A percentile compares a stretch with the other conserved stretches of the same genome.
phyloP scores from a whole-genome alignment of 768 basidiomycete species.

The Rhodosporidiobolus sp. region DNA sequence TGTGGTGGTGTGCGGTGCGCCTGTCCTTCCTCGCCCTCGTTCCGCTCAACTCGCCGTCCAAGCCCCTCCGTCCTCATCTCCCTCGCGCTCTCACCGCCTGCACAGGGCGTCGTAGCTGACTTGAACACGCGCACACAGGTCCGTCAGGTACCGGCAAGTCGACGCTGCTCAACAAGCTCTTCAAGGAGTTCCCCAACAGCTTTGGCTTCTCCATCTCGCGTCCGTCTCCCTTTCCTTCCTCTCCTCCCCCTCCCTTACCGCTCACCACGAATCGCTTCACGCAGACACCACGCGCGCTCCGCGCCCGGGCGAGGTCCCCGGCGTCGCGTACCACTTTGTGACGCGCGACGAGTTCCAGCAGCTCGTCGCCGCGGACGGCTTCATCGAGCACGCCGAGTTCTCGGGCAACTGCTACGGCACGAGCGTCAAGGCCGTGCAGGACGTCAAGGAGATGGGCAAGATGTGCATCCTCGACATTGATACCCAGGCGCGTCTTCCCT shows the following conservation, averaged over 20 bases:
- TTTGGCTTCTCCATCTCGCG: slow-evolving; percentile 95
- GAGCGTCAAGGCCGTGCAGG: slow-evolving; percentile 69
- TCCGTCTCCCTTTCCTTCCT: slow-evolving; percentile 50
- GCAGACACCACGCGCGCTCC: slow-evolving; percentile 85
- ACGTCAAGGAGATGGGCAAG: slow-evolving; percentile 65
- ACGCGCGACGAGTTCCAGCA: slow-evolving; percentile 65
- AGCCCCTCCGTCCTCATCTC: background rate
- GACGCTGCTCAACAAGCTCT: slow-evolving; percentile 77
- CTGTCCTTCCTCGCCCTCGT: background rate
- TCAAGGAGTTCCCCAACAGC: slow-evolving; percentile 71
- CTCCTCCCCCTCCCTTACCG: background rate
- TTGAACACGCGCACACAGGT: background rate
- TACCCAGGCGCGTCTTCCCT: slow-evolving; percentile 65
- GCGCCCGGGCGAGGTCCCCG: slow-evolving; percentile 74
- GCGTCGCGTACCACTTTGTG: slow-evolving; percentile 84
- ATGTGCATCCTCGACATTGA: slow-evolving; percentile 95
- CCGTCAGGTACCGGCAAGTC: slow-evolving; percentile 94
- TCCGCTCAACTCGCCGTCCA: background rate
- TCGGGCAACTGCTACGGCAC: slow-evolving; percentile 92
- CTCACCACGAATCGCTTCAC: background rate
- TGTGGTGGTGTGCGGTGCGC: slow-evolving; percentile 71
- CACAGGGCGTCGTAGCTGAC: no score
- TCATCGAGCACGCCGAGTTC: slow-evolving; percentile 93
- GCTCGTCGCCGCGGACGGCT: slow-evolving; percentile 67
- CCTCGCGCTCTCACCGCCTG: background rate